phyloP scores from a whole-genome alignment of 2,329 filamentous ascomycete genomes.

The Colletotrichum truncatum region DNA sequence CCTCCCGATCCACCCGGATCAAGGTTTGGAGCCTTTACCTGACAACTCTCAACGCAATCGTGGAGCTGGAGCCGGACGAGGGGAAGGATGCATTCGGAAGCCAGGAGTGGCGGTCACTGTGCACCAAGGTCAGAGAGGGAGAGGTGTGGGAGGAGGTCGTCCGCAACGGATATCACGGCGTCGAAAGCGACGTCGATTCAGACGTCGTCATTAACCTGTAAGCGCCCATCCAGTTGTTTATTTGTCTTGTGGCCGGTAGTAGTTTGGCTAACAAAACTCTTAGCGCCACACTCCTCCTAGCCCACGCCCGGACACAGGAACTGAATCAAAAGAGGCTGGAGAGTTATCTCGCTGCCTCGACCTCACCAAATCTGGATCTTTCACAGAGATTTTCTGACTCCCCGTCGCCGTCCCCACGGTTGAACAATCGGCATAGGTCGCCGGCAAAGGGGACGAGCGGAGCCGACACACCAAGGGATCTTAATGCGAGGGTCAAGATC shows the following conservation, averaged over 20 bases:
- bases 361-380: conserved; percentile 77
- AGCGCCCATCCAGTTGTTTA: conserved; percentile 40
- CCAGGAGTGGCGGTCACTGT: conserved; percentile 84
- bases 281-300: conserved; percentile 88
- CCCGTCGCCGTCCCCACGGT: conserved; percentile 45
- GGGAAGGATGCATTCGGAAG: conserved; percentile 89
- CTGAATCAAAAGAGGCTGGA: conserved; percentile 90
- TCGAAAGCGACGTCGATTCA: conserved; percentile 90
- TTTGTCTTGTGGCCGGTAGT: neutral
- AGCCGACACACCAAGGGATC: conserved; percentile 83
- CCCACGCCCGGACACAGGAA: conserved; percentile 85
- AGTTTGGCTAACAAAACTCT: conserved; percentile 26
- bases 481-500: conserved; percentile 87
- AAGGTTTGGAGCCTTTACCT: conserved; percentile 99
- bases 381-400: conserved; percentile 67
- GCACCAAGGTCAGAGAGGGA: conserved; percentile 86
- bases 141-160: conserved; percentile 96
- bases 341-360: conserved; percentile 83
- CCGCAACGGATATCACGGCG: conserved; percentile 84
- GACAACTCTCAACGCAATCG: conserved; percentile 88
- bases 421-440: conserved; percentile 51
- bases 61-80: conserved; percentile 89
- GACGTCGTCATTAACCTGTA: conserved; percentile 93
- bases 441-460: conserved; percentile 65
- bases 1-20: conserved; percentile 83